A percentile compares a stretch with the other conserved stretches of the same genome.
Conservation (phyloP, 208 protist species). For the Acanthamoeba lenticulata region DNA sequence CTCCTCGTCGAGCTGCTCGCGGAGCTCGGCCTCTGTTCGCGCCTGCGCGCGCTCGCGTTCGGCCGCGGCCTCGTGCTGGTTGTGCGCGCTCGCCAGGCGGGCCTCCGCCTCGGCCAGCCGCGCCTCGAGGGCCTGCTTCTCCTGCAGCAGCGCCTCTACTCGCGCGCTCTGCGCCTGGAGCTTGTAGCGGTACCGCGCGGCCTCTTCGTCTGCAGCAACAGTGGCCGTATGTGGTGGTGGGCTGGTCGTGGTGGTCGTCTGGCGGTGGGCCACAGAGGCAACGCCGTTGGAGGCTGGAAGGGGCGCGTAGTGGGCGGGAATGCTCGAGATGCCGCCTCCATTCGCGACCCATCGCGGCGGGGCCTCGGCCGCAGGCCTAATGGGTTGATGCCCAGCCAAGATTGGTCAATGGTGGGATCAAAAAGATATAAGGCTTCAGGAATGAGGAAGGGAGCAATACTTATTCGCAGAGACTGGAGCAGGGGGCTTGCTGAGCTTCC, state of each 20-base stretch:
- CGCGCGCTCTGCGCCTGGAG: background rate
- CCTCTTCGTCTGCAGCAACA: background rate
- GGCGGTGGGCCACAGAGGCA: background rate
- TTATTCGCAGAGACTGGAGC: background rate
- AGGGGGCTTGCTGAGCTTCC: background rate
- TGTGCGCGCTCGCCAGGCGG: background rate
- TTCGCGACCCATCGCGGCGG: background rate
- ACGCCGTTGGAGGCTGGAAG: background rate
- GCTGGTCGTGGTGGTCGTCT: background rate
- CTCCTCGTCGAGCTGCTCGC: background rate
- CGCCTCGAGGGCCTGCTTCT: background rate
- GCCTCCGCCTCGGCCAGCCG: background rate
- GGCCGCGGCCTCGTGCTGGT: background rate
- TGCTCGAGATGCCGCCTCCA: background rate
- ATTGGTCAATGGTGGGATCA: background rate
- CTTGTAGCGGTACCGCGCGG: background rate
- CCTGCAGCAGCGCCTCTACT: background rate
- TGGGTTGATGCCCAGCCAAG: too few relatives aligned
- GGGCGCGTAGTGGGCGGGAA: background rate
- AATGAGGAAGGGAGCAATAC: background rate
- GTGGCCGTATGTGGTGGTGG: background rate
- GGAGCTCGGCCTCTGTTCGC: background rate
- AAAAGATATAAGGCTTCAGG: background rate
- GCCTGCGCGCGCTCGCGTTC: background rate
- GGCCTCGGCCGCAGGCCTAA: too few relatives aligned